phyloP scores from a whole-genome alignment of 345 rosid genomes.

The Dipteronia sinensis region DNA sequence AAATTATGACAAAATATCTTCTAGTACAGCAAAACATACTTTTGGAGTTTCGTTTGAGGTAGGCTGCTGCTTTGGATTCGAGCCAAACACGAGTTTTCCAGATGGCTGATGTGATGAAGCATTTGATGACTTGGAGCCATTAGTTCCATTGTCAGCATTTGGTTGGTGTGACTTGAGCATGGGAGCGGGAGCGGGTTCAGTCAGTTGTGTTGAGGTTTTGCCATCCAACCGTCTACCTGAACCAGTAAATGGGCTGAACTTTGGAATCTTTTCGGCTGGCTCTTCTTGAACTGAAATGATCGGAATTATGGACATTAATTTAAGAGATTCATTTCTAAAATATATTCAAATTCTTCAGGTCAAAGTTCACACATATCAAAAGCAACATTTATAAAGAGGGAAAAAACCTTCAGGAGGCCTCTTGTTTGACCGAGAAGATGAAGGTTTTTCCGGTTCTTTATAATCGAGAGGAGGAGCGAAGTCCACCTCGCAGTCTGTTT shows the following conservation, averaged over 20 bases:
- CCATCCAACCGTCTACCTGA: slow-evolving; percentile 62
- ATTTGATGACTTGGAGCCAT: slow-evolving; percentile 31
- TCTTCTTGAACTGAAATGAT: slow-evolving; percentile 43
- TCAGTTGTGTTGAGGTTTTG: slow-evolving; percentile 31
- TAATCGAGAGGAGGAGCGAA: slow-evolving; percentile 72
- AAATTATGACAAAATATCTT: background rate
- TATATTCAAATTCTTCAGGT: background rate
- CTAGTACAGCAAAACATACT: slow-evolving; percentile 28
- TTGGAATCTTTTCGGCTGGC: slow-evolving; percentile 40
- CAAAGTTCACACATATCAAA: slow-evolving; percentile 2
- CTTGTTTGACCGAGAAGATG: slow-evolving; percentile 28
- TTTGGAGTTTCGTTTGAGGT: slow-evolving; percentile 28
- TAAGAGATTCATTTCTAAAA: no score
- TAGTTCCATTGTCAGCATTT: slow-evolving; percentile 21
- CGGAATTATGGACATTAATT: background rate
- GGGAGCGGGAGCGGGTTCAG: slow-evolving; percentile 21
- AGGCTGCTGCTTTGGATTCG: slow-evolving; percentile 33
- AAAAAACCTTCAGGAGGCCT: slow-evolving; percentile 47
- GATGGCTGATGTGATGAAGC: slow-evolving; percentile 28
- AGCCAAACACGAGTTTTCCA: slow-evolving; percentile 62
- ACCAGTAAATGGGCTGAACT: slow-evolving; percentile 60
- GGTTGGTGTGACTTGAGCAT: slow-evolving; percentile 20
- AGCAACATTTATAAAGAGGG: background rate
- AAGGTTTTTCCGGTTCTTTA: slow-evolving; percentile 55
- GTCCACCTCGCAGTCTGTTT: slow-evolving; percentile 77